Percentiles rank a stretch among this genome's conserved stretches.
These are phyloP conservation scores for Letharia lupina DNA, from an alignment of 495 filamentous ascomycete genomes.

Conservation along the genomic window DNA sequence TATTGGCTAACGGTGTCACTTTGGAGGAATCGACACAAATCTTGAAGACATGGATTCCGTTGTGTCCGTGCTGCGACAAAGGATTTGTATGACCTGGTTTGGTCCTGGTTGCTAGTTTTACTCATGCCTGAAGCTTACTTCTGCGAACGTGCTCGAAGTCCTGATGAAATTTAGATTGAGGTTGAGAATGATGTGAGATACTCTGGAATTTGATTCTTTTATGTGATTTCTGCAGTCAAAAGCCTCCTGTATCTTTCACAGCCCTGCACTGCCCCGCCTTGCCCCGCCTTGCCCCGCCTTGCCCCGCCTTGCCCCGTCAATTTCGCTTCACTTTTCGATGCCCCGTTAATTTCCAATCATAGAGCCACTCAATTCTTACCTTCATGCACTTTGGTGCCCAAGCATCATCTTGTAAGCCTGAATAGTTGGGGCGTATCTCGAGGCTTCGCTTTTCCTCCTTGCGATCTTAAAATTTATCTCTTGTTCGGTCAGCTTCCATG, in stretches of 20 bases:
- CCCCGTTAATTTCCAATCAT: neutral
- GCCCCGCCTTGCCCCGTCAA: too few relatives aligned
- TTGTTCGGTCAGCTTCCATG: neutral
- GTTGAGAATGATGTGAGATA: neutral
- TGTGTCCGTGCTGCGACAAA: neutral
- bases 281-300: too few relatives aligned
- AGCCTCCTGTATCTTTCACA: neutral
- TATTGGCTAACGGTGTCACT: neutral
- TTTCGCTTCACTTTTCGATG: neutral
- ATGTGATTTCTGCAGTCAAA: neutral
- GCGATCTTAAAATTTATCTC: neutral
- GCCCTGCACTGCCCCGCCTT: neutral
- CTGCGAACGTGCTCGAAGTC: neutral
- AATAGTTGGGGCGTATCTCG: neutral
- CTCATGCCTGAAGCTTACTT: neutral
- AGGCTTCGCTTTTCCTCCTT: neutral
- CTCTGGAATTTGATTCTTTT: neutral
- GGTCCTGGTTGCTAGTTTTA: neutral
- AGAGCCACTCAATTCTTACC: neutral
- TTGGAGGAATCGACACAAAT: neutral
- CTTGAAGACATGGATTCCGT: neutral
- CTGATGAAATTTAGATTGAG: neutral
- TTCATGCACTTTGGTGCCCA: neutral
- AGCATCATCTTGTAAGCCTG: neutral
- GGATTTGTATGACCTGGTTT: neutral